phyloP scores from a whole-genome alignment of 2,329 filamentous ascomycete genomes.

The Curvularia verruculosa region DNA sequence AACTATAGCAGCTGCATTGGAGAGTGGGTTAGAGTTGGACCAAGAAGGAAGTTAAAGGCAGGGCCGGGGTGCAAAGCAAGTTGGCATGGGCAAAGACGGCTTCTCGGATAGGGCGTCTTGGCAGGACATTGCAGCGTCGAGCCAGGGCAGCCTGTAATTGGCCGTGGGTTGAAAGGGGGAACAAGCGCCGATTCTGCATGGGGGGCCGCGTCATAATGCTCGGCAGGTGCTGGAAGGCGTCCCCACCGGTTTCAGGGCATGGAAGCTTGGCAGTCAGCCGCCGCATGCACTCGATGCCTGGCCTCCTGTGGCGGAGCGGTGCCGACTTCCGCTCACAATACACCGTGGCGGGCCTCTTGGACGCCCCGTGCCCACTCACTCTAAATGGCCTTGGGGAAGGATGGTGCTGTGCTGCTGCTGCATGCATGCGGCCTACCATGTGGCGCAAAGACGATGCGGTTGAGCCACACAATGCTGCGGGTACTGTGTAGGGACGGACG shows the following conservation, averaged over 20 bases:
- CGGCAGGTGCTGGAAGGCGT: conserved; percentile 23
- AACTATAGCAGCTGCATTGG: conserved; percentile 35
- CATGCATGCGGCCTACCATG: neutral
- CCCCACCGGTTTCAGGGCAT: conserved; percentile 32
- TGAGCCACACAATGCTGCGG: conserved; percentile 2
- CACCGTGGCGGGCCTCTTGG: neutral
- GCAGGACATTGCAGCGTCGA: conserved; percentile 33
- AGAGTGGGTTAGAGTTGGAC: conserved; percentile 15
- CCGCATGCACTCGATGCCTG: conserved; percentile 1
- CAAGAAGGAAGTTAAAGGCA: conserved; percentile 33
- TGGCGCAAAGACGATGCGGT: neutral
- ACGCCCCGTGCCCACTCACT: neutral
- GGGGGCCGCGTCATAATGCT: conserved; percentile 39
- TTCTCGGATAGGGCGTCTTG: conserved; percentile 38
- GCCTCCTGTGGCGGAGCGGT: conserved; percentile 2
- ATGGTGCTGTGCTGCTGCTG: neutral
- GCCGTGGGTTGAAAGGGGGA: conserved; percentile 27
- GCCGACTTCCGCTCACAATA: neutral
- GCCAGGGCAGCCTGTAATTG: conserved; percentile 30
- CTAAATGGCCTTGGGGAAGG: too few relatives aligned
- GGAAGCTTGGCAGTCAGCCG: conserved; percentile 26
- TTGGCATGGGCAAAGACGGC: conserved; percentile 43
- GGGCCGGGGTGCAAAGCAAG: conserved; percentile 37
- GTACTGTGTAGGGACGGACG: neutral
- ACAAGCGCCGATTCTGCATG: conserved; percentile 29